Percentiles rank a stretch among this genome's conserved stretches.
phyloP scores from a whole-genome alignment of 1,284 basidiomycete species.

The Sporisorium sorghi region DNA sequence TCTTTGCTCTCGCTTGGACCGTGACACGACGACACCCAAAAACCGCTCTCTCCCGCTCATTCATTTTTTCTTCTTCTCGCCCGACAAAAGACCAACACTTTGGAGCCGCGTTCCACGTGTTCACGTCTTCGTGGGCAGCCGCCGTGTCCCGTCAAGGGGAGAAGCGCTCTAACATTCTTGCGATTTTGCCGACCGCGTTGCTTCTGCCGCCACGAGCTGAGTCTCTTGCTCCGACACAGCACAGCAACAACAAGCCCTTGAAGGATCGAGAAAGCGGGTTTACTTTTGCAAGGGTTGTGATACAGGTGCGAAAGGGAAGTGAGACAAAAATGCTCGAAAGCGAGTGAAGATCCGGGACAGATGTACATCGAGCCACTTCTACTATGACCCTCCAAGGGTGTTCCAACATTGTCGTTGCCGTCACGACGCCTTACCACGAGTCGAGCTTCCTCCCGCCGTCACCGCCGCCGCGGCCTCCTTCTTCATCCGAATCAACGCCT shows the following conservation, averaged over 20 bases:
- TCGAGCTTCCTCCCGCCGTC: not conserved
- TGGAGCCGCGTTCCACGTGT: constrained; percentile 31
- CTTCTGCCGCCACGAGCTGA: not conserved
- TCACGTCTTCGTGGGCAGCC: constrained; percentile 8
- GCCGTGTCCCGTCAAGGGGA: not conserved
- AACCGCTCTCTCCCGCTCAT: not conserved
- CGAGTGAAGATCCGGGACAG: not conserved
- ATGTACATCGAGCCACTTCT: not conserved
- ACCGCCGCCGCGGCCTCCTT: constrained; percentile 25
- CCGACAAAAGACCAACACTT: constrained; percentile 17
- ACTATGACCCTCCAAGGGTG: not conserved
- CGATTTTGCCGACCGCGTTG: not conserved
- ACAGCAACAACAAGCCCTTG: not conserved
- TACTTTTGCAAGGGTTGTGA: not conserved
- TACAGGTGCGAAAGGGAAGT: constrained; percentile 23
- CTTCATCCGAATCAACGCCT: constrained; percentile 73
- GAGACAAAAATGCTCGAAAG: constrained; percentile 1
- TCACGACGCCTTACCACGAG: constrained; percentile 12
- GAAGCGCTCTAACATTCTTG: not conserved
- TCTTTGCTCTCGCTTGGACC: constrained; percentile 13
- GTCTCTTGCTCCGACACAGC: no score
- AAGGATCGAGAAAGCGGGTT: not conserved
- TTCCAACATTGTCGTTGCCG: not conserved
- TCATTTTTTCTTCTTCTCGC: constrained; percentile 39
- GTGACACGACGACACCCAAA: constrained; percentile 39